Base-by-base conservation (phyloP, 805 yeast species). In the Starmerella bombicola region DNA sequence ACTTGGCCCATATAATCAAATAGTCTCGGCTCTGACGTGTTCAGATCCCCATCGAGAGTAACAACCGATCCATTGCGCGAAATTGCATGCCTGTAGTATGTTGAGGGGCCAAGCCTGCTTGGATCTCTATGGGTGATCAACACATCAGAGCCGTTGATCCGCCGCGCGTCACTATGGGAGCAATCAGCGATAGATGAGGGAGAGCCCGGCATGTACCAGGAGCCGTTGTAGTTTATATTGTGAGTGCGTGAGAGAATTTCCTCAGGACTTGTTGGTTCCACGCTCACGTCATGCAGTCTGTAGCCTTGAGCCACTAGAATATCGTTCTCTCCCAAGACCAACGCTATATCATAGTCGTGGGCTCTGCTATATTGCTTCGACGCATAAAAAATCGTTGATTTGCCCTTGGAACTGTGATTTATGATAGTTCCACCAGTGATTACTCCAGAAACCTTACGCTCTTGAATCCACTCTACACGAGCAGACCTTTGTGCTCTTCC, bases 11-110 rank as follows among this genome's bases (percentile, higher is more conserved):
- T 4, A 25, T 32, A 21, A 16, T 32, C 25, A n/a, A 6, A 8
- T 7, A 19, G 25, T 13, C 9, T 8, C 15, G 17, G 32, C 9
- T 9, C 32, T 9, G 17, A 18, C 8, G 29, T 8, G 19, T 5
- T 21, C 17, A 12, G 5, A 4, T 30, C 25, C 8, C 10, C 24
- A 13, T 41, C 26, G 22, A 41, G 18, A 12, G 23, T 26, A 13
- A 37, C 30, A n/a, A 36, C 43, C 6, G 28, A 19, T 22, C 47
- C 47, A 22, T 43, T 40, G 17, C 41, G 41, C 8, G 44, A 35
- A 3, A 40, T 20, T 2, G 44, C 47, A 29, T 40, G 47, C 37
- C 16, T 38, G 23, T 32, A 37, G 21, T 20, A 17, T 9, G 43
- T 35, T 19, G 15, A 15, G 8, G 37, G 30, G n/a, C 30, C 38